phyloP scores from a whole-genome alignment of 768 basidiomycete genomes.

The Nidularia pulvinata region DNA sequence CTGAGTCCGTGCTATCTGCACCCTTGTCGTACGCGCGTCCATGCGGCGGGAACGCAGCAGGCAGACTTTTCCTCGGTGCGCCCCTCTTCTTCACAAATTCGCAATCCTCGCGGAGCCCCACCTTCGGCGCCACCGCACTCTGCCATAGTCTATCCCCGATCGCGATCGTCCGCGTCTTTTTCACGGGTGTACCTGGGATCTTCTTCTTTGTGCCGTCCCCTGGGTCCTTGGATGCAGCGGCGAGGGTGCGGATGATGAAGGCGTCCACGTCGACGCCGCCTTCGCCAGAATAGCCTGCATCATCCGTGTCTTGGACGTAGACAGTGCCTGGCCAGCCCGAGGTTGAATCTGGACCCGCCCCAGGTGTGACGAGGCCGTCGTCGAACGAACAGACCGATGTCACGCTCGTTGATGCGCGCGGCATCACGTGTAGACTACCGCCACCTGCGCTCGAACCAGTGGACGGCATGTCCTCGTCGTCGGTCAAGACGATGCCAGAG shows the following conservation, averaged over 20 bases:
- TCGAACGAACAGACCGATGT: constrained; percentile 60
- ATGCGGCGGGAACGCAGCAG: constrained; percentile 62
- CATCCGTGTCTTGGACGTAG: constrained; percentile 40
- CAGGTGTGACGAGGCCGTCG: constrained; percentile 73
- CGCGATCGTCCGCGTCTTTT: constrained; percentile 62
- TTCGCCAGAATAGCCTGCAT: constrained; percentile 16
- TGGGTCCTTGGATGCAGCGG: constrained; percentile 51
- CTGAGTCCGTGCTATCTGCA: constrained; percentile 53
- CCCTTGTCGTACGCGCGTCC: constrained; percentile 25
- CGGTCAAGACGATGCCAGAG: constrained; percentile 61
- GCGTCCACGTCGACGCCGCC: constrained; percentile 53
- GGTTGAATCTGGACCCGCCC: constrained; percentile 43
- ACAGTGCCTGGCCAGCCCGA: constrained; percentile 67
- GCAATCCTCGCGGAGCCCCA: constrained; percentile 51
- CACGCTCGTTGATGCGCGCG: constrained; percentile 60
- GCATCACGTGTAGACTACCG: constrained; percentile 38
- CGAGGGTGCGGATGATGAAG: constrained; percentile 73
- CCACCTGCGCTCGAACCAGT: constrained; percentile 16
- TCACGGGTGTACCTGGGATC: constrained; percentile 82
- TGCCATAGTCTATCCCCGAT: constrained; percentile 75
- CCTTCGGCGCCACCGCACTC: constrained; percentile 73
- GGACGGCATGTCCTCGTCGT: constrained; percentile 47
- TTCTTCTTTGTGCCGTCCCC: constrained; percentile 46
- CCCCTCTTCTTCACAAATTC: constrained; percentile 28
- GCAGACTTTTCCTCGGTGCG: constrained; percentile 69